Evolutionary conservation across 306 rosid genomes (phyloP), one percentile per base, ranked within the genome.

Genomic region (Elaeagnus macrophylla): DNA sequence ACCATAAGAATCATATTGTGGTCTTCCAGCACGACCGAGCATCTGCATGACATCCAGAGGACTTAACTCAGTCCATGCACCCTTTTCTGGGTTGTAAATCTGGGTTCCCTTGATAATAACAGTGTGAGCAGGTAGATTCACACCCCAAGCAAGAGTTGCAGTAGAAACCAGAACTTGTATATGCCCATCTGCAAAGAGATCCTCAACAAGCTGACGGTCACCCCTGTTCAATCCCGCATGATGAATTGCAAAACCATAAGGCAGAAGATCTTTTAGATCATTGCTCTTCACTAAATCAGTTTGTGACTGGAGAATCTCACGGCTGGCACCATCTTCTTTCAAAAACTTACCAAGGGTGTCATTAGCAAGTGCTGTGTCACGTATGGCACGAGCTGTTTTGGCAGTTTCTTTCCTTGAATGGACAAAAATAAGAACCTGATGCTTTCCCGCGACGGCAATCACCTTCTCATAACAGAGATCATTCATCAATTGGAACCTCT

Each of bases 81-180:
- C 97, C 74, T 91, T 91, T 47, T 84, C 95, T 16, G 96, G 97
- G 70, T 82, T 83, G 72, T 82, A 90, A 44, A 91, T 75, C 80
- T 91, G 96, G n/a, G 97, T 86, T 48, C 97, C 97, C 49, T 86
- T 91, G 54, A 86, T 86, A 45, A 90, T 86, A 55, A 90, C 97
- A 17, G 87, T 74, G 56, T 86, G 95, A 48, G 97, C 97, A 17
- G 97, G 95, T 36, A 90, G 77, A 67, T 90, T 90, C 77, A 86
- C 95, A 73, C 95, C 97, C 97, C 95, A 90, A 46, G 97, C 95
- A 72, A 90, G 94, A 62, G 97, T 90, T 5, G 95, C 97, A 49
- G 97, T 90, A 43, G 97, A 90, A 49, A 90, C 95, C 77, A 90
- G 64, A 64, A 90, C 97, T 77, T 90, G 97, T 36, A 80, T 88